Evolutionary conservation across 1,284 basidiomycete species (phyloP), one percentile per base, ranked within the genome.

Genomic region (Ceratobasidium theobromae): DNA sequence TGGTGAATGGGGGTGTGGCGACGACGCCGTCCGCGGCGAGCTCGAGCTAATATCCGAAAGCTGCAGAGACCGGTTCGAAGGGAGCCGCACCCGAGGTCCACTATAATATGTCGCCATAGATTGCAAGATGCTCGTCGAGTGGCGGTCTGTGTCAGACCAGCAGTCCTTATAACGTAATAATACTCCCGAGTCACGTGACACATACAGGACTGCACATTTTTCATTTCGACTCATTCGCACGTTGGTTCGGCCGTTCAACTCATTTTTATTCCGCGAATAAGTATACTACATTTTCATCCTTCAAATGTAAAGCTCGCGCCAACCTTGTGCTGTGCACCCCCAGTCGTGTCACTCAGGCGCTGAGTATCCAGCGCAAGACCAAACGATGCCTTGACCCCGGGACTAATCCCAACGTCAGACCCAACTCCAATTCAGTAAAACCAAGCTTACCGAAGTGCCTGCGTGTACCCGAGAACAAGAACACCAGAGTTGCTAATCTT

Each of bases 401-500:
- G 95, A 73, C 95, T 88, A 43, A 16, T 46, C 12, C 43, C 33
- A 43, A 53, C n/a, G 16, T 65, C 32, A 68, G 62, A 41, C 30
- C 14, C n/a, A 30, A 16, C 23, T 41, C 25, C 9, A 49, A 28
- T 11, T 6, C 12, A 4, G 27, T 16, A 51, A n/a, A 43, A 48
- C 12, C 53, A 53, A 18, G 58, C 69, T 32, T 60, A 72, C 71
- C 72, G 79, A 75, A 98, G 90, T 48, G 86, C 81, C 81, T 97
- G 95, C 55, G 93, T 95, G 84, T 96, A 95, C 72, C 89, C 86
- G 86, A 70, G 51, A 46, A 68, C 88, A 71, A 97, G 84, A 75
- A 95, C 84, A 83, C 95, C 95, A 71, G 87, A 78, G 82, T 96
- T 96, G 88, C 97, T 98, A 82, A 99, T 96, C 87, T 99, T 99